Conservation (phyloP, 1,139 yeast genomes). For the Debaryomyces udenii region DNA sequence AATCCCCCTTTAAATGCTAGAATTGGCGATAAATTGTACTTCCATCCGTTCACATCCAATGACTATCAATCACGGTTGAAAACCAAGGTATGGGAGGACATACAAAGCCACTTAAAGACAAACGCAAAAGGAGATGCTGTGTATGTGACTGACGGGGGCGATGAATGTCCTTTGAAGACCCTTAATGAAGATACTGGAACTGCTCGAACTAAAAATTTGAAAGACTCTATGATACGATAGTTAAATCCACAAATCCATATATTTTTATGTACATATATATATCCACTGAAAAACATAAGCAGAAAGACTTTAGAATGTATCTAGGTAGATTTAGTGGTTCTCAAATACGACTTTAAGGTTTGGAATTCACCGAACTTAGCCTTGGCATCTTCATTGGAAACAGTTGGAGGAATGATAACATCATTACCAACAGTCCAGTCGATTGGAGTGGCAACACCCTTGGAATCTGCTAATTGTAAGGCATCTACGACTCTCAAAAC, state of each 20-base stretch:
- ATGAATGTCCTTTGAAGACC: slow-evolving; percentile 11
- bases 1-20: slow-evolving; percentile 34
- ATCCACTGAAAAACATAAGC: not conserved
- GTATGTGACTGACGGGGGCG: slow-evolving; percentile 16
- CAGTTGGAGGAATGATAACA: slow-evolving; percentile 85
- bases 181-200: slow-evolving; percentile 2
- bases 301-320: not conserved
- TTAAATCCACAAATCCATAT: slow-evolving; percentile 1
- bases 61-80: slow-evolving; percentile 32
- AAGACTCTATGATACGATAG: slow-evolving; percentile 14
- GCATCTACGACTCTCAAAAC: slow-evolving; percentile 86
- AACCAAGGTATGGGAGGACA: slow-evolving; percentile 36
- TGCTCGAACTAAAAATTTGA: slow-evolving; percentile 13
- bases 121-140: slow-evolving; percentile 16
- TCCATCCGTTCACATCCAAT: slow-evolving; percentile 23
- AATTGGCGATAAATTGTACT: slow-evolving; percentile 35
- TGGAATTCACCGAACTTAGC: slow-evolving; percentile 79
- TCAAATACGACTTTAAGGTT: slow-evolving; percentile 82
- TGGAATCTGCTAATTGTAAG: slow-evolving; percentile 75
- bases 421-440: slow-evolving; percentile 78
- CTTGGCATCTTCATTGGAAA: slow-evolving; percentile 78
- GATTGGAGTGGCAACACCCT: slow-evolving; percentile 83
- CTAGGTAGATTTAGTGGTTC: slow-evolving; percentile 48
- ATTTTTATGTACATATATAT: slow-evolving; percentile 1
- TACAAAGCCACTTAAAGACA: slow-evolving; percentile 28